Evolutionary conservation across 352 stramenopile species (phyloP), one percentile per base, ranked within the genome.

Genomic region (Globisporangium megalacanthum): DNA sequence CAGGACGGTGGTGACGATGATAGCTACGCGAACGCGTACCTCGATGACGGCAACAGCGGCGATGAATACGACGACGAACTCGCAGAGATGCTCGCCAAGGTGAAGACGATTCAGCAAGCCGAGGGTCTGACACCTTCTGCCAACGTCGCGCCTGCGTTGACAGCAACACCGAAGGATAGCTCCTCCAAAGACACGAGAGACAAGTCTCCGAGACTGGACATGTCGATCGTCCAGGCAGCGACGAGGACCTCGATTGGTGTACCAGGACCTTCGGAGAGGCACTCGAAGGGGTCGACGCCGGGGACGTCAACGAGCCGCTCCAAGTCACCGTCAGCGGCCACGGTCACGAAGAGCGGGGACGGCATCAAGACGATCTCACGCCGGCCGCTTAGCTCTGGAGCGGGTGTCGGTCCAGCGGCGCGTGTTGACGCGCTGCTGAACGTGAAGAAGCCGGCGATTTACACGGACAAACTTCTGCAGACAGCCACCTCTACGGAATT

Each of bases 31-130:
- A 75, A 77, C 36, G 58, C 55, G 4, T 73, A 88, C 52, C 53
- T 75, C 10, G 64, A 80, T 10, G 73, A 83, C 45, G 67, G 77
- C 19, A 54, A 54, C 17, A 47, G 46, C 31, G 67, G 77, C 6
- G 63, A 62, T 3, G 56, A 73, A 41, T 66, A 85, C 31, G 77
- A 75, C n/a, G 71, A 61, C 15, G 78, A 90, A 45, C 66, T 89
- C 4, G 76, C 79, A 8, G 75, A 76, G 20, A 88, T 89, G 79
- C 76, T 92, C 31, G 77, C 82, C 41, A 92, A 89, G 58, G 76
- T 88, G 9, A 64, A 87, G 47, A 87, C 60, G 3, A 80, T 92
- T 44, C 79, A 89, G 45, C 68, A 81, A 44, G 55, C 62, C 1
- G 71, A 87, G 51, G 67, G 65, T 1, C 58, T 73, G n/a, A 61